Conservation (phyloP, 371 early-diverging fungal species). For the Coemansia sp. region DNA sequence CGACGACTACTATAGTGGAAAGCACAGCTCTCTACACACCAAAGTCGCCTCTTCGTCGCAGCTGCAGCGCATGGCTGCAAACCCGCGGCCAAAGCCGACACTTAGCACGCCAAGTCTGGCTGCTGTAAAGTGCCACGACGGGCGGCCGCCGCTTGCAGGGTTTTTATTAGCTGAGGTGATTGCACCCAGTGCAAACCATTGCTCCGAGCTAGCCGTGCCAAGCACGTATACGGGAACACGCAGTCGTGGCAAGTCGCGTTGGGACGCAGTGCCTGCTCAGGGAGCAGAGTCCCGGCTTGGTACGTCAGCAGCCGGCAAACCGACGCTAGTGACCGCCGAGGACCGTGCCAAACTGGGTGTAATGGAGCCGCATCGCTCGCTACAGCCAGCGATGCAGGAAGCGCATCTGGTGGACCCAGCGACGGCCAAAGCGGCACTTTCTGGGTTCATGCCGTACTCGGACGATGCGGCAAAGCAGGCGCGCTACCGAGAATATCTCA, state of each 20-base stretch:
- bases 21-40: not conserved
- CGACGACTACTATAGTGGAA: not conserved
- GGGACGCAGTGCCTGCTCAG: constrained; percentile 23
- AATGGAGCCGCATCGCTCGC: constrained; percentile 1
- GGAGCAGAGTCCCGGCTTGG: constrained; percentile 11
- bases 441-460: no score
- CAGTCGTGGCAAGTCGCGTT: not conserved
- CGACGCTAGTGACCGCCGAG: constrained; percentile 16
- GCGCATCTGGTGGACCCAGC: no score
- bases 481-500: no score
- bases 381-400: not conserved
- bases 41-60: not conserved
- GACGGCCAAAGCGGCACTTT: no score
- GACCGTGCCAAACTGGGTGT: constrained; percentile 20
- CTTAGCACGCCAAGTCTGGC: not conserved
- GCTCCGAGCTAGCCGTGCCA: constrained; percentile 17
- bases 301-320: no score
- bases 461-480: no score
- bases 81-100: not conserved
- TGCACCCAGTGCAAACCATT: not conserved
- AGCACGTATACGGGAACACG: constrained; percentile 9
- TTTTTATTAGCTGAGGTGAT: constrained; percentile 6
- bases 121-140: constrained; percentile 8
- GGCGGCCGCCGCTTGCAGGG: constrained; percentile 12
- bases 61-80: not conserved